phyloP scores from a whole-genome alignment of 2,329 filamentous ascomycete genomes.

The Neonectria hederae region DNA sequence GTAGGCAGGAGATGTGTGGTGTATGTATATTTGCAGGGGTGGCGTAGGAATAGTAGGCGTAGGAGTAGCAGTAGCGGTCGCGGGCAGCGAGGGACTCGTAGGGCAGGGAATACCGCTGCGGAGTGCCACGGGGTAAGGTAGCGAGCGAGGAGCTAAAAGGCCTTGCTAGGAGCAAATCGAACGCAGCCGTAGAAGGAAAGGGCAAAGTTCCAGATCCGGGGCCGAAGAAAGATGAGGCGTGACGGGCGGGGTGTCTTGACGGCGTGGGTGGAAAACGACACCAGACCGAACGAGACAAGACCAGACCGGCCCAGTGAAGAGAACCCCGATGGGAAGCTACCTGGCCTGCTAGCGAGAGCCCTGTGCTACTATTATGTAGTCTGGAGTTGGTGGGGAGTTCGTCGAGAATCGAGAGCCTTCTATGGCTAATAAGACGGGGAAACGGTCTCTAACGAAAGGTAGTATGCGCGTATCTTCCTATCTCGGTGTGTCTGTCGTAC shows the following conservation, averaged over 20 bases:
- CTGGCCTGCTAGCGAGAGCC: background rate
- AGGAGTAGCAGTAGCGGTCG: slow-evolving; percentile 27
- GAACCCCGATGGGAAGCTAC: slow-evolving; percentile 17
- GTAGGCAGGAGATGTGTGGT: slow-evolving; percentile 36
- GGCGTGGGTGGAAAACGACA: slow-evolving; percentile 27
- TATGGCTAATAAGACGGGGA: background rate
- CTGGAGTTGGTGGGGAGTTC: background rate
- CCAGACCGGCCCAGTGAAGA: slow-evolving; percentile 21
- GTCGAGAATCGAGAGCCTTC: background rate
- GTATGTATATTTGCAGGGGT: slow-evolving; percentile 31
- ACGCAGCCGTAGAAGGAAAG: slow-evolving; percentile 21
- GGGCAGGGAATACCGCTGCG: background rate
- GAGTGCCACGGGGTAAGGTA: background rate
- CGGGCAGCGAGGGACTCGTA: slow-evolving; percentile 13
- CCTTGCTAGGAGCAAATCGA: slow-evolving; percentile 10
- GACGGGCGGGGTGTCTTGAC: slow-evolving; percentile 34
- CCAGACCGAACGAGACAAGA: slow-evolving; percentile 20
- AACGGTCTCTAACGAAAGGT: too few relatives aligned
- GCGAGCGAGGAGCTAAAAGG: slow-evolving; percentile 4
- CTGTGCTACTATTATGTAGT: background rate
- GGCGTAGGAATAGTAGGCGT: slow-evolving; percentile 36
- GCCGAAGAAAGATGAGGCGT: slow-evolving; percentile 28
- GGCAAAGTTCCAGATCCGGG: slow-evolving; percentile 35
- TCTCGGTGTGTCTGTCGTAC: background rate
- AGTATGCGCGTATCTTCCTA: background rate